Percentiles rank a stretch among this genome's conserved stretches.
phyloP scores from a whole-genome alignment of 176 grass and related monocot genomes.

The Triticum monococcum region DNA sequence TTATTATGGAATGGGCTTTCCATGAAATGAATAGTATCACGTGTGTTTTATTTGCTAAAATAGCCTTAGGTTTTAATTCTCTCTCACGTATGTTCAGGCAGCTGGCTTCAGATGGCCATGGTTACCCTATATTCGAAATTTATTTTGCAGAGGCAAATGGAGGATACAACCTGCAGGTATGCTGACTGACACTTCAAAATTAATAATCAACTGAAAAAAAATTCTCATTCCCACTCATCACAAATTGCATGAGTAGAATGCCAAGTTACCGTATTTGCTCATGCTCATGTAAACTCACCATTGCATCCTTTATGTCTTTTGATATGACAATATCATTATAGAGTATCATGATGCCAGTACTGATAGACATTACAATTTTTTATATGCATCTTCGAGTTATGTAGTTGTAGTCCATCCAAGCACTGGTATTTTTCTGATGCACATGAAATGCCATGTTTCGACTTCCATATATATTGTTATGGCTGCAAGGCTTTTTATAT shows the following conservation, averaged over 20 bases:
- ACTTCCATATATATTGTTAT: background rate
- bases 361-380: background rate
- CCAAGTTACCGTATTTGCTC: background rate
- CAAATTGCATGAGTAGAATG: slow-evolving; percentile 25
- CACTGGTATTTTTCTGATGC: background rate
- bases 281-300: background rate
- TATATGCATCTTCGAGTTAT: slow-evolving; percentile 10
- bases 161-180: slow-evolving; percentile 75
- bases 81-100: slow-evolving; percentile 42
- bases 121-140: slow-evolving; percentile 88
- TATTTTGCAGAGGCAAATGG: slow-evolving; percentile 71
- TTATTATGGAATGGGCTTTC: background rate
- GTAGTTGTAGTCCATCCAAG: background rate
- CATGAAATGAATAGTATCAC: background rate
- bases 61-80: background rate
- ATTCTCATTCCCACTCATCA: slow-evolving; percentile 19
- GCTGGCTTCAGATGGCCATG: slow-evolving; percentile 62
- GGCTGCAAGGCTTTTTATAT: slow-evolving; percentile 3
- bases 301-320: slow-evolving; percentile 1
- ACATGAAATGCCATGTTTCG: slow-evolving; percentile 3
- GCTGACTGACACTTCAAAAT: slow-evolving; percentile 15
- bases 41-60: slow-evolving; percentile 1
- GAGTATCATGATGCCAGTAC: background rate
- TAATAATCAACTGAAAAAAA: background rate
- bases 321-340: background rate